Evolutionary conservation across 1,139 yeast genomes (phyloP).

Genomic region (Magnusiomyces fungicola): DNA sequence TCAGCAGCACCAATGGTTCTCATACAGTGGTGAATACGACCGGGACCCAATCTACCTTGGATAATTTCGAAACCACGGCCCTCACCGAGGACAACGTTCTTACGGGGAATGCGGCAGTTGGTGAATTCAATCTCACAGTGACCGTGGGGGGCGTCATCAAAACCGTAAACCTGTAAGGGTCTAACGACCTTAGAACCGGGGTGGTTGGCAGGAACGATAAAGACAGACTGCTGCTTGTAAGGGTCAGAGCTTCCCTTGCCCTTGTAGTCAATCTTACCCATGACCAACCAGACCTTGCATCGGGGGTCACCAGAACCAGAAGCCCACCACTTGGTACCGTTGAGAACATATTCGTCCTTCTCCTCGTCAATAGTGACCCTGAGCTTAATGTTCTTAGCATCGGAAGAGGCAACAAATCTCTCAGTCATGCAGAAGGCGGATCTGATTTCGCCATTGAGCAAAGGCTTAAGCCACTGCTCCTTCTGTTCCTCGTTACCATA

Average conservation of each 20-base stretch:
- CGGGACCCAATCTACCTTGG: constrained; percentile 67
- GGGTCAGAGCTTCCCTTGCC: constrained; percentile 25
- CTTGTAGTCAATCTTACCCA: constrained; percentile 50
- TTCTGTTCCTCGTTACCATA: constrained; percentile 51
- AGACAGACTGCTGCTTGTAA: constrained; percentile 53
- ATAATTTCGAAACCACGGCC: constrained; percentile 64
- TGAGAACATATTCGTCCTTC: constrained; percentile 45
- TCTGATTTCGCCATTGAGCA: constrained; percentile 52
- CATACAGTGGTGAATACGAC: constrained; percentile 72
- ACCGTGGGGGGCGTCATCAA: constrained; percentile 70
- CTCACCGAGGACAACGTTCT: constrained; percentile 36
- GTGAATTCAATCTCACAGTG: constrained; percentile 57
- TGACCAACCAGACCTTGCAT: constrained; percentile 50
- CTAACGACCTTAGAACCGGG: constrained; percentile 50
- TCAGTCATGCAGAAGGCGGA: constrained; percentile 72
- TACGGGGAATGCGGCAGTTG: constrained; percentile 45
- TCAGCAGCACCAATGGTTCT: constrained; percentile 61
- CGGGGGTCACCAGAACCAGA: constrained; percentile 72
- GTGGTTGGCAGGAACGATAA: constrained; percentile 50
- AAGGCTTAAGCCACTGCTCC: constrained; percentile 47
- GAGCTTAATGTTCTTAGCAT: constrained; percentile 56
- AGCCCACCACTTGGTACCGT: constrained; percentile 71
- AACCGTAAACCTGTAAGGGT: constrained; percentile 55
- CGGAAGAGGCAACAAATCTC: constrained; percentile 56
- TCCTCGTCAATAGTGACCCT: constrained; percentile 39